Evolutionary conservation across 2,329 filamentous ascomycete genomes (phyloP).

Genomic region (Cladophialophora carrionii): DNA sequence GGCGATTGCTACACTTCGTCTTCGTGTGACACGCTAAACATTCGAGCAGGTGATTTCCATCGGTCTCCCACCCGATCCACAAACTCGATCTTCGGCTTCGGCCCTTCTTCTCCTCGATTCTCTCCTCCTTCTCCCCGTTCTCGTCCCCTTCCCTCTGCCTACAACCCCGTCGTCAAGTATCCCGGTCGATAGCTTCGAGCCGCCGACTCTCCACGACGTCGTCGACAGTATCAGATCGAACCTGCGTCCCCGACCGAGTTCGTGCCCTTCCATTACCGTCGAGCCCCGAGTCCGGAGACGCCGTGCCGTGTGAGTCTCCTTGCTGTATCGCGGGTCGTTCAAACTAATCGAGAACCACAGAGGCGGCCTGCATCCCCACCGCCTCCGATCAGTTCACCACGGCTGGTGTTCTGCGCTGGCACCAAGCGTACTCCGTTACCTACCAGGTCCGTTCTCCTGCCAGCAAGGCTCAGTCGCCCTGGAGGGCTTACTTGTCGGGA

Average conservation of each 20-base stretch:
- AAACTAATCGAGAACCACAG: neutral
- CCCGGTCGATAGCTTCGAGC: conserved; percentile 12
- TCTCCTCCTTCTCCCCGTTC: conserved; percentile 12
- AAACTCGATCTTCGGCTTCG: conserved; percentile 14
- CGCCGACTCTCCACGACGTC: conserved; percentile 15
- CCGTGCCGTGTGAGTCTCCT: conserved; percentile 2
- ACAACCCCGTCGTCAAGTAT: conserved; percentile 10
- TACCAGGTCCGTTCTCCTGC: too few species aligned
- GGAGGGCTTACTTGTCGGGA: too few species aligned
- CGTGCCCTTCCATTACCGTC: conserved; percentile 17
- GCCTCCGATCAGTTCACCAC: too few species aligned
- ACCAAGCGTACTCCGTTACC: too few species aligned
- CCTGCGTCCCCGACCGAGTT: conserved; percentile 1
- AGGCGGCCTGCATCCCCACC: too few species aligned
- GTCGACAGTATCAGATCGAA: conserved; percentile 6
- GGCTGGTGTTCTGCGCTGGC: too few species aligned
- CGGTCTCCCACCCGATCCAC: conserved; percentile 12
- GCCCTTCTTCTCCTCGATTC: conserved; percentile 1
- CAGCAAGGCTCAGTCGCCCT: too few species aligned
- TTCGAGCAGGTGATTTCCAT: conserved; percentile 17
- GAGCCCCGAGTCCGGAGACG: conserved; percentile 11
- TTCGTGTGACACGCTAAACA: conserved; percentile 15
- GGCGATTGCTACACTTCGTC: conserved; percentile 2
- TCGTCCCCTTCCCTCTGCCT: neutral
- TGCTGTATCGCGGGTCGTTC: neutral